phyloP scores from a whole-genome alignment of 2,329 filamentous ascomycete species.

The Penicillium sp. region DNA sequence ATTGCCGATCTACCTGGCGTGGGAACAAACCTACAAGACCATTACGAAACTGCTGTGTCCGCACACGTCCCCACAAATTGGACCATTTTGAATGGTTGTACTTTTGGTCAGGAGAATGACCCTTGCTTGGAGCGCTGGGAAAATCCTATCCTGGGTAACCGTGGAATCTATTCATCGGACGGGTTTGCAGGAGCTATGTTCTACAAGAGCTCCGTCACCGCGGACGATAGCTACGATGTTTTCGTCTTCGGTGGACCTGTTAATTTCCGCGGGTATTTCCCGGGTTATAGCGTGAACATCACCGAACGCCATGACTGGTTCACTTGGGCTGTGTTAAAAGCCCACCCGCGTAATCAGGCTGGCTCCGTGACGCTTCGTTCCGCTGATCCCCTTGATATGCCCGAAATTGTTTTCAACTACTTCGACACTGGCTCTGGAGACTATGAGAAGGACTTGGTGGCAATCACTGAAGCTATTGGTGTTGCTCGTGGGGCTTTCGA shows the following conservation, averaged over 20 bases:
- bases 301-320: constrained; percentile 45
- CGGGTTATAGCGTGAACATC: constrained; percentile 47
- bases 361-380: constrained; percentile 65
- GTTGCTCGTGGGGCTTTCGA: constrained; percentile 53
- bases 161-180: constrained; percentile 51
- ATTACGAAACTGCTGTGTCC: constrained; percentile 45
- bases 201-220: constrained; percentile 38
- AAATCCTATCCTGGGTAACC: constrained; percentile 37
- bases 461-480: constrained; percentile 25
- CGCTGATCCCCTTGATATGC: constrained; percentile 64
- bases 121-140: constrained; percentile 50
- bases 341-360: constrained; percentile 63
- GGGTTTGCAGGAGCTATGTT: constrained; percentile 57
- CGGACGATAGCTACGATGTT: constrained; percentile 53
- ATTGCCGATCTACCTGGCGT: constrained; percentile 62
- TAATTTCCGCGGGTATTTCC: constrained; percentile 57
- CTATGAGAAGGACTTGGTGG: constrained; percentile 15
- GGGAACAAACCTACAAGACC: constrained; percentile 66
- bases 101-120: constrained; percentile 33
- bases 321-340: constrained; percentile 57
- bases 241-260: constrained; percentile 59
- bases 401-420: constrained; percentile 65
- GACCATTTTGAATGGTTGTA: constrained; percentile 35
- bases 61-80: constrained; percentile 45
- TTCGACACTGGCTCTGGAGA: constrained; percentile 44